Evolutionary conservation across 495 filamentous ascomycete species (phyloP).

Genomic region (Aspergillus haitiensis): DNA sequence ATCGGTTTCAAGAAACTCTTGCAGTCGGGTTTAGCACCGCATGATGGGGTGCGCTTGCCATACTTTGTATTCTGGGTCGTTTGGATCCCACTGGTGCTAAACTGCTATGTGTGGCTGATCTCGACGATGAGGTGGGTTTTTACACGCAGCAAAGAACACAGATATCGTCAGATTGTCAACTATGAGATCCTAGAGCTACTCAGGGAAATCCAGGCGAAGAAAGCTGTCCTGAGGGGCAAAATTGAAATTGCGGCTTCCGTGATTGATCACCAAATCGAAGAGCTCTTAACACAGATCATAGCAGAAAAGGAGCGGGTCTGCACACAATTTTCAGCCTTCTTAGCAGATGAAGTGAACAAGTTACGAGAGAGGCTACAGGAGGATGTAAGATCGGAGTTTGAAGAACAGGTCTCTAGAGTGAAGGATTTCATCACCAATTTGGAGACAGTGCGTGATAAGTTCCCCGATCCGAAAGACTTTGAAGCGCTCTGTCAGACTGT

Average conservation of each 20-base stretch:
- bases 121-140: background rate
- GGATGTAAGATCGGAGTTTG: background rate
- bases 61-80: background rate
- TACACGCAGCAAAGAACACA: background rate
- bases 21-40: background rate
- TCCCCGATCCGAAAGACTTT: background rate
- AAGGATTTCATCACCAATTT: background rate
- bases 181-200: constrained; percentile 1
- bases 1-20: background rate
- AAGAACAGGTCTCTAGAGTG: background rate
- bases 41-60: background rate
- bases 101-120: background rate
- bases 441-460: background rate
- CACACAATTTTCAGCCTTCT: background rate
- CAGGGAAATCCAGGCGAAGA: background rate
- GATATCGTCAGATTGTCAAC: background rate
- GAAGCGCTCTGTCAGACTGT: background rate
- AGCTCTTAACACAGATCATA: background rate
- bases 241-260: background rate
- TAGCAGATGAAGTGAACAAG: background rate
- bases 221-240: background rate
- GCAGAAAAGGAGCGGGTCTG: background rate
- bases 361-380: background rate
- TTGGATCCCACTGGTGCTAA: background rate
- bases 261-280: constrained; percentile 4